Evolutionary conservation across 495 filamentous ascomycete species (phyloP), one percentile per base, ranked within the genome.

Genomic region (Lentithecium fluviatile): DNA sequence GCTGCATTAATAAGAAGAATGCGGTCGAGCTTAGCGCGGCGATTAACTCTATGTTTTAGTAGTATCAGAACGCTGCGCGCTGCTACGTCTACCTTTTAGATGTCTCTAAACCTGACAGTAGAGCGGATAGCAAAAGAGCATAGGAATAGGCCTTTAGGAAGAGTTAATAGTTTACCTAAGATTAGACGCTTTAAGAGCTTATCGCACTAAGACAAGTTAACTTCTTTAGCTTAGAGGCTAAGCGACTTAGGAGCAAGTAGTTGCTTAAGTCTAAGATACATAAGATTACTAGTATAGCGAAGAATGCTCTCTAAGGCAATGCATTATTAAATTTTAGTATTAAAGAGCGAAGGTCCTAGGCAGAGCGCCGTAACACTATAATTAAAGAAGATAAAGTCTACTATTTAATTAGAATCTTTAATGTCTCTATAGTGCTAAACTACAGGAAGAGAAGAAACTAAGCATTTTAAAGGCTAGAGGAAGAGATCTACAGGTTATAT

Each of bases 261-360:
- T 53, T 50, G 20, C 54, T 68, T 29, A 58, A 65, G 45, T 21
- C 36, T 23, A 6, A 51, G 46, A 60, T 70, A 29, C 46, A 63
- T 20, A 52, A 64, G 20, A 64, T 69, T 15, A 67, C 64, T 15
- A 58, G 64, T n/a, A 69, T 69, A 21, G 15, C 60, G 12, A 52
- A 52, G 7, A 60, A 62, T 36, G 62, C 62, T 60, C 66, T 70
- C 36, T 32, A 40, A 68, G 62, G 68, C 15, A 37, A 59, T 60
- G 11, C 52, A 48, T 52, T 70, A 46, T 65, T 56, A n/a, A 47
- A 46, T 48, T 65, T 65, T 34, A 52, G 45, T 51, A 48, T 52
- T 68, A 50, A 59, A 56, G 10, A 47, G 49, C 43, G 53, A 50
- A 34, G 25, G 51, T 69, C 54, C 2, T 69, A 59, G 67, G 55